Percentiles rank a stretch among this genome's conserved stretches.
Evolutionary conservation across 495 filamentous ascomycete genomes (phyloP).

Genomic region (Penicillium subrubescens): DNA sequence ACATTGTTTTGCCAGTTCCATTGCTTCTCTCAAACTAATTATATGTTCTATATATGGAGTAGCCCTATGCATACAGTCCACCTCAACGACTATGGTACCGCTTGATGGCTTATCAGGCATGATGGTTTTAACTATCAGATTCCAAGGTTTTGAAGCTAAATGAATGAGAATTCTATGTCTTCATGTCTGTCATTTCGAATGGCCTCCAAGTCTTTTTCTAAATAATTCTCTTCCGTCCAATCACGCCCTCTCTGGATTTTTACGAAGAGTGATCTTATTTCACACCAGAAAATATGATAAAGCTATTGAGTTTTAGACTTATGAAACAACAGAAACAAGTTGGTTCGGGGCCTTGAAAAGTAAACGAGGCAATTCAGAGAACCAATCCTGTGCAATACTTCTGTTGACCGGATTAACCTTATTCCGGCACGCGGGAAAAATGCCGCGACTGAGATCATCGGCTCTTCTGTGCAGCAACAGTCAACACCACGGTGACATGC

Average conservation of each 20-base stretch:
- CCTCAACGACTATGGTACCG: too few species aligned
- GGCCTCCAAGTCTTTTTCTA: too few species aligned
- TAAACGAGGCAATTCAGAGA: not conserved
- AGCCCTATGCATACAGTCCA: too few species aligned
- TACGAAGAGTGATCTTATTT: not conserved
- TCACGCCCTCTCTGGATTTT: too few species aligned
- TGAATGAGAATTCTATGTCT: not conserved
- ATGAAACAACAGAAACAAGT: not conserved
- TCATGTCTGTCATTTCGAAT: not conserved
- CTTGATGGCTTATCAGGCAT: too few species aligned
- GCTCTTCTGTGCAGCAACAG: conserved; percentile 10
- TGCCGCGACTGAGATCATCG: conserved; percentile 27
- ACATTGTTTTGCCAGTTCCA: too few species aligned
- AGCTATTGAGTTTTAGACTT: not conserved
- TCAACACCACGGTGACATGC: conserved; percentile 37
- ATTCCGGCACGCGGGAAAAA: conserved; percentile 30
- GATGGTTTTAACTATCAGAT: too few species aligned
- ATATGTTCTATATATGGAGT: too few species aligned
- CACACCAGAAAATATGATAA: not conserved
- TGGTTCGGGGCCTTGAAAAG: not conserved
- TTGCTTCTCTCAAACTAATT: too few species aligned
- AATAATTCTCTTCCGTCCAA: too few species aligned
- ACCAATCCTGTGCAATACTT: conserved; percentile 3
- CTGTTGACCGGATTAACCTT: conserved; percentile 20
- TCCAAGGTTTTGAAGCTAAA: too few species aligned